Evolutionary conservation across 257 asterid species (phyloP).

Genomic region (Fraxinus quadrangulata): DNA sequence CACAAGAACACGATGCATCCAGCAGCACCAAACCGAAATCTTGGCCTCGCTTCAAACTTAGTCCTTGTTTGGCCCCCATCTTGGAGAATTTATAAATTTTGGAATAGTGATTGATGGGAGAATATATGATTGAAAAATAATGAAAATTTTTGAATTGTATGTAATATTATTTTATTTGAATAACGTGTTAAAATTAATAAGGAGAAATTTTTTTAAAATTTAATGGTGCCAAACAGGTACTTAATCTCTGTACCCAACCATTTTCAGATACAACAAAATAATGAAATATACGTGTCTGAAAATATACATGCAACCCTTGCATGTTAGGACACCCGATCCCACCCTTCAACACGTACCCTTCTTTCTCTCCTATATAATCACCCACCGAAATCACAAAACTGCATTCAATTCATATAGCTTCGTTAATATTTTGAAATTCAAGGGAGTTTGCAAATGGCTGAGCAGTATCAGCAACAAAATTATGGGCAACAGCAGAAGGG

Average conservation of each 20-base stretch:
- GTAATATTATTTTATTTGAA: too few species aligned
- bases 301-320: conserved; percentile 61
- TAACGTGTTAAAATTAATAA: too few species aligned
- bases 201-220: neutral
- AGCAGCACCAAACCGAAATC: neutral
- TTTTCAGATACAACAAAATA: too few species aligned
- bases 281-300: conserved; percentile 45
- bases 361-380: conserved; percentile 11
- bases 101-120: too few species aligned
- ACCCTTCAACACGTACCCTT: conserved; percentile 39
- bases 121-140: too few species aligned
- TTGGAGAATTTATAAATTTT: too few species aligned
- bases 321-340: conserved; percentile 43
- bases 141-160: too few species aligned
- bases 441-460: conserved; percentile 34
- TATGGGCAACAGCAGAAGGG: conserved; percentile 26
- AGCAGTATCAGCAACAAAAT: conserved; percentile 19
- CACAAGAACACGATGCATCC: neutral
- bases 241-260: too few species aligned
- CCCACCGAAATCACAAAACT: neutral
- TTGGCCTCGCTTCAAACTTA: too few species aligned
- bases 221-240: too few species aligned
- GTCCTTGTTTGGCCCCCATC: too few species aligned
- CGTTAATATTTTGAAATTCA: neutral
- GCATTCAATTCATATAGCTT: neutral